These are phyloP conservation scores for Arabis alpina DNA, from an alignment of 345 rosid genomes.

Conservation along the genomic window DNA sequence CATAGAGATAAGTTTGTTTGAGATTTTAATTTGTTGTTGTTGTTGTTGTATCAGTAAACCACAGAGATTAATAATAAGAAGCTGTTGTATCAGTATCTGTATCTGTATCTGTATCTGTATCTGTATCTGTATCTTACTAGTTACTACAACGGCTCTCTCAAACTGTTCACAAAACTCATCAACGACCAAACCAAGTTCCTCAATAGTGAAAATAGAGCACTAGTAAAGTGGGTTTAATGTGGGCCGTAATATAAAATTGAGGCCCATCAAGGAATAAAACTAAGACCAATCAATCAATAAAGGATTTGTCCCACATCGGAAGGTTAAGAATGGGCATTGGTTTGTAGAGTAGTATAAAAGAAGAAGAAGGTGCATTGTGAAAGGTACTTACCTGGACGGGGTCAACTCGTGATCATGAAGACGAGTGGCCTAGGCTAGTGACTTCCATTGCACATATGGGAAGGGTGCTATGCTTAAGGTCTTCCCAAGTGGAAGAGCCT, in stretches of 20 bases:
- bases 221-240: no score
- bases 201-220: no score
- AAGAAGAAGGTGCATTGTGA: accelerated
- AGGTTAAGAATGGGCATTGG: not conserved
- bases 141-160: no score
- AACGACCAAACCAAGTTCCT: no score
- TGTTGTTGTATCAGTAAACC: slow-evolving; percentile 31
- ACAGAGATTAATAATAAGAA: slow-evolving; percentile 29
- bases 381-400: slow-evolving; percentile 46
- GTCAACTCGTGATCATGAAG: slow-evolving; percentile 41
- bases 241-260: not conserved
- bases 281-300: no score
- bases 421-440: slow-evolving; percentile 45
- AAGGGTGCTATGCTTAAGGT: slow-evolving; percentile 43
- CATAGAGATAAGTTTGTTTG: slow-evolving; percentile 29
- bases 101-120: no score
- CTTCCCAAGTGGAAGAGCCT: slow-evolving; percentile 58
- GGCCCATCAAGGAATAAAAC: slow-evolving; percentile 16
- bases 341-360: not conserved
- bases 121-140: no score
- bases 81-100: no score
- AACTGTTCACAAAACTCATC: no score
- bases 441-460: slow-evolving; percentile 40
- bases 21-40: slow-evolving; percentile 6
- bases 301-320: slow-evolving; percentile 27